Base-by-base conservation (phyloP, 2,329 filamentous ascomycete genomes). In the Bipolaris bicolor region DNA sequence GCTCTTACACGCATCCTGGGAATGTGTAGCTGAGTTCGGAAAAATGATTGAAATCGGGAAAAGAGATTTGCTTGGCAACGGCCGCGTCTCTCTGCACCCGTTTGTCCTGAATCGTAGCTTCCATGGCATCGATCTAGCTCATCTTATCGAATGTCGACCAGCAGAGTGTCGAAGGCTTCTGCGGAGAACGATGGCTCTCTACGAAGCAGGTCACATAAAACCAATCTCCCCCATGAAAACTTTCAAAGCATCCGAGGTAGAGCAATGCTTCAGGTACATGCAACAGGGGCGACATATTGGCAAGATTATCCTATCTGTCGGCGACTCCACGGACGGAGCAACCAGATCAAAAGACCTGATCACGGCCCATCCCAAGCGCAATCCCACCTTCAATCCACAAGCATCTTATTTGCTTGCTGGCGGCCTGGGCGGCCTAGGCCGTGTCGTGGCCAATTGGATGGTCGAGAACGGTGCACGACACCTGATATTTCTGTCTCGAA, bases 1-100 rank as follows among this genome's bases (percentile, higher is more conserved):
- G 3, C 33, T 66, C 0, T 57, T 76, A 0, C 60, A 66, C 7
- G 75, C 75, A 0, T 78, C 75, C 0, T 69, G 61, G 64, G 55
- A 72, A 4, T 81, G 78, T 40, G 68, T 84, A 0, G 81, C 81
- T 0, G 15, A 61, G 13, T 55, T 37, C 3, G 70, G 70, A 1
- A 52, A 20, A 0, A 48, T 71, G 37, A 50, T 72, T 3, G 68
- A 72, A 20, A 57, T 72, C 18, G 66, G 66, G 1, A 70, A 55
- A 10, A 29, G 50, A 1, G 66, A 70, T 24, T 16, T 64, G 5
- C 3, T 52, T 0, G 56, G 50, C 3, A 22, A 40, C 2, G 53
- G 29, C 1, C 55, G 47, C 3, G 45, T 69, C 2, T 53, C 48
- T 13, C 57, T 71, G 56, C 43, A 54, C 11, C 47, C 1, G 1